A percentile compares a stretch with the other conserved stretches of the same genome.
These are phyloP conservation scores for Cordyceps javanica DNA, from an alignment of 2,329 filamentous ascomycete species.

Conservation along the genomic window DNA sequence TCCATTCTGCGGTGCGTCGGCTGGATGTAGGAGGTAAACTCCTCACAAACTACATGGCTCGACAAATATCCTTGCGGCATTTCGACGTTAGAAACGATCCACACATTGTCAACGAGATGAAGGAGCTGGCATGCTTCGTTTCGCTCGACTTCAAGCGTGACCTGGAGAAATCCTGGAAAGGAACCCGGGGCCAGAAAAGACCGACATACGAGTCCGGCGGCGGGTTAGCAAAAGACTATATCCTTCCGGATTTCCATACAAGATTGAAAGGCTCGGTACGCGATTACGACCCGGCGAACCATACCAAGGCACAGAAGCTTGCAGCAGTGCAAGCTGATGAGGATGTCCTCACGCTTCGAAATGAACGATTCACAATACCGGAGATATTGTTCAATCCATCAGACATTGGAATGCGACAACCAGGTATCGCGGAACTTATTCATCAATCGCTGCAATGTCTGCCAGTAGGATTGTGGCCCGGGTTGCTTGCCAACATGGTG, in stretches of 20 bases:
- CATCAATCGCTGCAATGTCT: conserved; percentile 69
- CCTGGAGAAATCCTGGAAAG: conserved; percentile 80
- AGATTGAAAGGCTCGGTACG: conserved; percentile 61
- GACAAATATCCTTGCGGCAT: conserved; percentile 81
- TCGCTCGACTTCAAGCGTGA: conserved; percentile 69
- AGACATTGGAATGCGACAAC: conserved; percentile 79
- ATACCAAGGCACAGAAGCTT: conserved; percentile 45
- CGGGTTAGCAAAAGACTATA: conserved; percentile 79
- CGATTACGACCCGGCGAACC: conserved; percentile 66
- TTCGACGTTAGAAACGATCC: conserved; percentile 95
- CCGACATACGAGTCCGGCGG: conserved; percentile 42
- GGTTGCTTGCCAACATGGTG: conserved; percentile 77
- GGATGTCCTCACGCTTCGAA: conserved; percentile 79
- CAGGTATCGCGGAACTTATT: conserved; percentile 76
- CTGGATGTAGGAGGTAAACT: conserved; percentile 91
- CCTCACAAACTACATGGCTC: conserved; percentile 86
- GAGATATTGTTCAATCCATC: conserved; percentile 83
- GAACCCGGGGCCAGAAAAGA: conserved; percentile 54
- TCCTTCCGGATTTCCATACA: conserved; percentile 72
- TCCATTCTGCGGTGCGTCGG: conserved; percentile 75
- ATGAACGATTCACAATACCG: conserved; percentile 85
- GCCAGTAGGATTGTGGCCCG: conserved; percentile 78
- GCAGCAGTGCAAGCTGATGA: conserved; percentile 47
- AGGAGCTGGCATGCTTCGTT: conserved; percentile 82
- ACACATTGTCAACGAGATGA: conserved; percentile 92